A percentile compares a stretch with the other conserved stretches of the same genome.
phyloP scores from a whole-genome alignment of 2,329 filamentous ascomycete species.

The Tolypocladium capitatum region DNA sequence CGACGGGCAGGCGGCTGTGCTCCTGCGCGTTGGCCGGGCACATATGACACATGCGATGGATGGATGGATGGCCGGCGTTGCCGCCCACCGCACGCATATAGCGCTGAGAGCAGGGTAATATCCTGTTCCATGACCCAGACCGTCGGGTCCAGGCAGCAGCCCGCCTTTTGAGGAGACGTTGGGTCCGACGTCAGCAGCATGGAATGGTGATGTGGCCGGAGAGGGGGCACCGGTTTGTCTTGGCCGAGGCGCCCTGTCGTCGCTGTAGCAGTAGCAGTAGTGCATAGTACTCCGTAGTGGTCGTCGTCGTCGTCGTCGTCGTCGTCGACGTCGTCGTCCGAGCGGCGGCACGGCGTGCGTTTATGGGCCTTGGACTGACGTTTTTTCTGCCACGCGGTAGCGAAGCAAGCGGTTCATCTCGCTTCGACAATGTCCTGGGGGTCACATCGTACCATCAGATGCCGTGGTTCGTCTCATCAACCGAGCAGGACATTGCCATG shows the following conservation, averaged over 20 bases:
- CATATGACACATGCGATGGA: neutral
- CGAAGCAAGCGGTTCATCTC: neutral
- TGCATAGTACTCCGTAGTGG: no score
- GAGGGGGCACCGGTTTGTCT: neutral
- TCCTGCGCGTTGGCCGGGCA: neutral
- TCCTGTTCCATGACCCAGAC: conserved; percentile 3
- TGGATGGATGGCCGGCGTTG: neutral
- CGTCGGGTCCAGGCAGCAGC: conserved; percentile 4
- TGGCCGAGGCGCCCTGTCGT: no score
- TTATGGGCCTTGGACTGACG: neutral
- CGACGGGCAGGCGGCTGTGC: neutral
- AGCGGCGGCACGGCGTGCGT: neutral
- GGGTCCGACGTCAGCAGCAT: conserved; percentile 3
- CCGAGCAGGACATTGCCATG: neutral
- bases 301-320: no score
- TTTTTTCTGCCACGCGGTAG: neutral
- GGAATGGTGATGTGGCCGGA: neutral
- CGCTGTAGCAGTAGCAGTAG: no score
- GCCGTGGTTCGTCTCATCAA: neutral
- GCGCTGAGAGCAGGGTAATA: neutral
- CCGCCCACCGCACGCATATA: neutral
- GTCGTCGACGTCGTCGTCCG: no score
- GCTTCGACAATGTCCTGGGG: neutral
- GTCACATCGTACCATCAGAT: neutral
- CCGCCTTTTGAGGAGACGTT: conserved; percentile 2